These are phyloP conservation scores for Mortierella sp. DNA, from an alignment of 371 early-diverging fungal species.

Conservation along the genomic window DNA sequence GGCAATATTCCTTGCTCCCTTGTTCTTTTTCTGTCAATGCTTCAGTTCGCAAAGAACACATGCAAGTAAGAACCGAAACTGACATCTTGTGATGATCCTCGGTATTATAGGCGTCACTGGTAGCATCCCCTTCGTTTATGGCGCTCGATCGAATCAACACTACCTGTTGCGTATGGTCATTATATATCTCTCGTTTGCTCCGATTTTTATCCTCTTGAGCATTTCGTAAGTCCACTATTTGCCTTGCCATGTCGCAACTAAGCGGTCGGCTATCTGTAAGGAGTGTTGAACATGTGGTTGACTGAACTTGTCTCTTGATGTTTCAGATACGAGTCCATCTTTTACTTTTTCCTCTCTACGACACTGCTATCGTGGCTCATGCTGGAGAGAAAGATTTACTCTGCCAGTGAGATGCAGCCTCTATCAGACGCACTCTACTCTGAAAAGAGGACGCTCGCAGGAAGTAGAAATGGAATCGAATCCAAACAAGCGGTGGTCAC, in stretches of 20 bases:
- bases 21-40: too few relatives aligned
- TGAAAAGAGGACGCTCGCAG: constrained; percentile 21
- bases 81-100: not conserved
- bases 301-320: too few relatives aligned
- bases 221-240: too few relatives aligned
- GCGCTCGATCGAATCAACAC: constrained; percentile 73
- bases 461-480: too few relatives aligned
- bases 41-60: too few relatives aligned
- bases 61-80: not conserved
- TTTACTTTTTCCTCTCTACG: constrained; percentile 84
- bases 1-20: too few relatives aligned
- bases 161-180: constrained; percentile 80
- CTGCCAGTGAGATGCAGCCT: constrained; percentile 43
- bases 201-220: constrained; percentile 88
- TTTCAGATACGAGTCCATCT: constrained; percentile 87
- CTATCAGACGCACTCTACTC: constrained; percentile 34
- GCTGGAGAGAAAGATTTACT: constrained; percentile 74
- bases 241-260: too few relatives aligned
- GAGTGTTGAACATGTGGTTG: too few relatives aligned
- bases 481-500: not conserved
- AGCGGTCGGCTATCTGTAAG: too few relatives aligned
- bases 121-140: constrained; percentile 72
- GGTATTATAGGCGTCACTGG: constrained; percentile 62
- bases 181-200: constrained; percentile 89
- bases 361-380: constrained; percentile 85